Evolutionary conservation across 805 yeast genomes (phyloP), one percentile per base, ranked within the genome.

Genomic region (Blastobotrys chiropterorum): DNA sequence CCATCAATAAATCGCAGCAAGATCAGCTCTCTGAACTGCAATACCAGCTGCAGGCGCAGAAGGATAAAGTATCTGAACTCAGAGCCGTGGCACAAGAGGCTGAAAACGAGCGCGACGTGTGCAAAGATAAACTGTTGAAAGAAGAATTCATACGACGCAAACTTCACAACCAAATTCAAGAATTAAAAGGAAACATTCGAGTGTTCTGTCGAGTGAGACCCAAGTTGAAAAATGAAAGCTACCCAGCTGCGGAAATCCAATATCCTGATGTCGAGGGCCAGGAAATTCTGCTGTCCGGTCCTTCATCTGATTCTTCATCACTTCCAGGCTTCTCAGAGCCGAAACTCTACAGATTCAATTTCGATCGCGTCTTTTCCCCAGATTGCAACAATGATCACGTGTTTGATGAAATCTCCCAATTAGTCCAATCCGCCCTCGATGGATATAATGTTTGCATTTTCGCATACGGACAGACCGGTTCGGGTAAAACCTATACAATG

Each of bases 381-480:
- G 56, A 60, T 1, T 67, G 77, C 7, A 62, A 77, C 1, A 92
- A 92, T 63, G 58, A 57, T 0, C 84, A 79, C 21, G 78, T 94
- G 0, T 94, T 90, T 67, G 84, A 80, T 30, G 99, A 92, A 62
- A 78, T 92, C 0, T 83, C 94, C 1, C 96, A 90, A 65, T 68
- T 92, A 19, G 82, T 92, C 1, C 96, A 89, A 65, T 88, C 78
- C 71, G 82, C 95, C 0, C 66, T 90, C 13, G 95, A 92, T 67
- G 99, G 99, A 0, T 82, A 75, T 62, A 89, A 89, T 59, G 96
- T 90, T 2, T 90, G 97, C 67, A 87, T 94, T 1, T 89, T 92
- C 71, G 96, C 98, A 0, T 92, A 94, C 66, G 99, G 99, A 0
- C 99, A 92, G 67, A 94, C 99, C 0, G 96, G 94, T 0, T 85